A percentile compares a stretch with the other conserved stretches of the same genome.
These are phyloP conservation scores for Chamaenerion angustifolium DNA, from an alignment of 345 rosid genomes.

Conservation along the genomic window DNA sequence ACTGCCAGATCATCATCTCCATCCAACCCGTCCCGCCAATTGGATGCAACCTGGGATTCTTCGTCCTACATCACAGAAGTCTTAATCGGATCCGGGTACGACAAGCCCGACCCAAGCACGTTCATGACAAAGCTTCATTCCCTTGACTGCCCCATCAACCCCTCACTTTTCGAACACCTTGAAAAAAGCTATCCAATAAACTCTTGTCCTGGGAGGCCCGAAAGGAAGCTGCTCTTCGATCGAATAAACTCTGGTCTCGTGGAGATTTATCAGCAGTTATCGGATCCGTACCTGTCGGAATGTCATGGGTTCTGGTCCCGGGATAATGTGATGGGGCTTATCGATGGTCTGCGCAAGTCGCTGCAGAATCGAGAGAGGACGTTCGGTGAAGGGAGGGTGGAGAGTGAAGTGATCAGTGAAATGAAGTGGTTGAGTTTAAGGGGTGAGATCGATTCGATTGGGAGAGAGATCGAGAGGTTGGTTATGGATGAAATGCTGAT, in stretches of 20 bases:
- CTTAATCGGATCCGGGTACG: constrained; percentile 33
- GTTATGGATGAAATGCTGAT: constrained; percentile 51
- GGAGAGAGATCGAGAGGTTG: constrained; percentile 55
- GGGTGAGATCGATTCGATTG: constrained; percentile 41
- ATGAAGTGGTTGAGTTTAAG: constrained; percentile 42
- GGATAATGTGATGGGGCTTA: constrained; percentile 16
- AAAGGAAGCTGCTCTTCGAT: constrained; percentile 61
- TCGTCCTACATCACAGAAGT: constrained; percentile 39
- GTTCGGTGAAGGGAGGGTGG: constrained; percentile 22
- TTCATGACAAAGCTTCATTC: constrained; percentile 39
- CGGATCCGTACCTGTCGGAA: constrained; percentile 49
- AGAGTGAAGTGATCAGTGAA: constrained; percentile 22
- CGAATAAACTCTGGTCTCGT: constrained; percentile 39
- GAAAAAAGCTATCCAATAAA: constrained; percentile 44
- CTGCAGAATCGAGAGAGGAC: constrained; percentile 27
- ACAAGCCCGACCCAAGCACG: constrained; percentile 24
- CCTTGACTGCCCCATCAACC: constrained; percentile 43
- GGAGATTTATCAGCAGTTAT: constrained; percentile 31
- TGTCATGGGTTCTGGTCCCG: constrained; percentile 22
- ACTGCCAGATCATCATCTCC: constrained; percentile 15
- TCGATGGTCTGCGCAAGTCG: constrained; percentile 27
- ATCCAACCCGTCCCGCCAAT: constrained; percentile 15
- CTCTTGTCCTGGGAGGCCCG: constrained; percentile 30
- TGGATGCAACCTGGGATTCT: constrained; percentile 39
- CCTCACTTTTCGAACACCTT: constrained; percentile 52